These are phyloP conservation scores for Mycena kentingensis DNA, from an alignment of 768 basidiomycete species.

Conservation along the genomic window DNA sequence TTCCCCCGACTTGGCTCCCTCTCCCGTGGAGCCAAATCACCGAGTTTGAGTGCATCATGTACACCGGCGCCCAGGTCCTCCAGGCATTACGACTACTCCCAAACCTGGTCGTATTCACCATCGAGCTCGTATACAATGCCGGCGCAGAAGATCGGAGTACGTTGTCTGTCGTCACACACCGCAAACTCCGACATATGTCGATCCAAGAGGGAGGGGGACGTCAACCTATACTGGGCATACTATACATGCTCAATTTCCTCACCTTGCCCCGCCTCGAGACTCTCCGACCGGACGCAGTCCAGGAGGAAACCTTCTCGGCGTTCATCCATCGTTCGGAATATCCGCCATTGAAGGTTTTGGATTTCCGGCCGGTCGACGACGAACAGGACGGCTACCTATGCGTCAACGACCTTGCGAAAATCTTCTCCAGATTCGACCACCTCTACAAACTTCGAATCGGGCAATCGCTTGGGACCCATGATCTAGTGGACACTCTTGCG, in stretches of 20 bases:
- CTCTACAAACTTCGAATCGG: no score
- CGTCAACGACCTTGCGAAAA: no score
- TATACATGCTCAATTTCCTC: neutral
- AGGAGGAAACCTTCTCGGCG: neutral
- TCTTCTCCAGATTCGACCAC: no score
- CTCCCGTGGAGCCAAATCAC: neutral
- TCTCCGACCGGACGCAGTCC: neutral
- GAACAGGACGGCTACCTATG: no score
- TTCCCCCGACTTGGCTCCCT: neutral
- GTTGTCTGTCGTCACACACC: no score
- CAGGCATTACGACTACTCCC: neutral
- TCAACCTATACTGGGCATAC: neutral
- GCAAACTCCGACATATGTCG: no score
- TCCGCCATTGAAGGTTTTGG: neutral
- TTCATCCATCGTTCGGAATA: neutral
- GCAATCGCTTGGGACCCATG: no score
- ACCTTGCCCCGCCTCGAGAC: neutral
- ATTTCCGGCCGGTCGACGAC: no score
- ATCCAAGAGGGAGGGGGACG: no score
- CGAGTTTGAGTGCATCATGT: neutral
- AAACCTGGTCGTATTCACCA: neutral
- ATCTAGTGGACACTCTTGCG: no score
- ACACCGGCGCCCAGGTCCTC: neutral
- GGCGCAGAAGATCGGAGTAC: no score
- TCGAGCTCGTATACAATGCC: neutral